Evolutionary conservation across 2,329 filamentous ascomycete species (phyloP).

Genomic region (Tolypocladium endophyticum): DNA sequence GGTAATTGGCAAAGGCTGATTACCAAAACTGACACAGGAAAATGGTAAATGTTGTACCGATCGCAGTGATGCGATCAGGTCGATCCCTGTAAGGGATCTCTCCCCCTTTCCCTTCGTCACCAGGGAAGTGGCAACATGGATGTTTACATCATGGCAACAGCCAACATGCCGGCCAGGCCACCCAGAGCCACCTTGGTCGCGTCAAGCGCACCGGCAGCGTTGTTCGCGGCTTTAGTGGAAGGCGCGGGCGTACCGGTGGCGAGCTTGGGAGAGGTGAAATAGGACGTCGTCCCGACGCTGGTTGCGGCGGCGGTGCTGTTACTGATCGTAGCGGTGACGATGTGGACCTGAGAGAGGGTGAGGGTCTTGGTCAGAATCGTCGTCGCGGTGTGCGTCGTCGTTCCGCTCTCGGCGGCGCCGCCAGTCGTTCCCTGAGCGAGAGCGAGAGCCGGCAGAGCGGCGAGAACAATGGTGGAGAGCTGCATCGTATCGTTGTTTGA

Average conservation of each 20-base stretch:
- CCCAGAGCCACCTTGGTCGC: constrained; percentile 34
- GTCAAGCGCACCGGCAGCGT: constrained; percentile 32
- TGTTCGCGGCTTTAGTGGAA: constrained; percentile 23
- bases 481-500: constrained; percentile 7
- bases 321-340: constrained; percentile 21
- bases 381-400: constrained; percentile 39
- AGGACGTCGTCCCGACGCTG: constrained; percentile 12
- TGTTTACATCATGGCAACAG: constrained; percentile 39
- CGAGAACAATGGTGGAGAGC: constrained; percentile 31
- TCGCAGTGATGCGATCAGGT: background rate
- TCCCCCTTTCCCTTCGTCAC: background rate
- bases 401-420: constrained; percentile 12
- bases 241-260: constrained; percentile 16
- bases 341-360: constrained; percentile 37
- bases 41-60: background rate
- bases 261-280: constrained; percentile 9
- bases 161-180: constrained; percentile 39
- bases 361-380: constrained; percentile 39
- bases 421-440: constrained; percentile 30
- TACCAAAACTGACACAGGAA: constrained; percentile 2
- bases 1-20: background rate
- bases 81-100: background rate
- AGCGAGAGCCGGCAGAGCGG: constrained; percentile 43
- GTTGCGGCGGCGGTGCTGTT: constrained; percentile 23
- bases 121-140: background rate